A percentile compares a stretch with the other conserved stretches of the same genome.
These are phyloP conservation scores for Penicillium coffeae DNA, from an alignment of 495 filamentous ascomycete genomes.

Conservation along the genomic window DNA sequence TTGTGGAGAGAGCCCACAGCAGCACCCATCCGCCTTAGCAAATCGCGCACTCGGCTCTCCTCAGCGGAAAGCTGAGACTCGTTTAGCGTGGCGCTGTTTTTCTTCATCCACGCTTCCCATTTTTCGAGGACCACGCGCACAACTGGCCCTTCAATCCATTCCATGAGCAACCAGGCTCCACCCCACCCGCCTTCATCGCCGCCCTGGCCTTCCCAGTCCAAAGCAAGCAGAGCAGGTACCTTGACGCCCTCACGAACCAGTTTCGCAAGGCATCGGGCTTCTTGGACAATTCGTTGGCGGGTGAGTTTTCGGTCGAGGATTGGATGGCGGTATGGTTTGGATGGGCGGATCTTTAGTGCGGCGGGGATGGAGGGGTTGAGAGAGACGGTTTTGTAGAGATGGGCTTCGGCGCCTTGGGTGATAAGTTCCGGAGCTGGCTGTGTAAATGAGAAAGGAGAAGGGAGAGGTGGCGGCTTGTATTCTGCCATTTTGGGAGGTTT, in stretches of 20 bases:
- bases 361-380: constrained; percentile 64
- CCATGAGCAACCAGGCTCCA: constrained; percentile 79
- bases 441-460: constrained; percentile 60
- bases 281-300: constrained; percentile 76
- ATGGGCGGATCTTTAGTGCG: constrained; percentile 88
- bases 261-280: constrained; percentile 78
- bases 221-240: constrained; percentile 71
- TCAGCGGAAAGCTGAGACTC: constrained; percentile 32
- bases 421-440: constrained; percentile 57
- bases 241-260: constrained; percentile 70
- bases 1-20: constrained; percentile 78
- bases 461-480: constrained; percentile 52
- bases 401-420: constrained; percentile 91
- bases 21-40: constrained; percentile 70
- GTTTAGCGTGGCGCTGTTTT: constrained; percentile 13
- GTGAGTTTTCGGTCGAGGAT: constrained; percentile 84
- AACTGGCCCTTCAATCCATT: constrained; percentile 79
- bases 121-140: constrained; percentile 63
- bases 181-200: constrained; percentile 46
- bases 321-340: constrained; percentile 90
- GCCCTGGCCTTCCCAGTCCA: constrained; percentile 58
- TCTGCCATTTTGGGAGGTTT: constrained; percentile 3
- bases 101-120: constrained; percentile 51
- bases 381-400: constrained; percentile 83
- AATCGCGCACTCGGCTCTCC: constrained; percentile 41